A percentile compares a stretch with the other conserved stretches of the same genome.
Evolutionary conservation across 495 filamentous ascomycete genomes (phyloP).

Genomic region (Penicillium manginii): DNA sequence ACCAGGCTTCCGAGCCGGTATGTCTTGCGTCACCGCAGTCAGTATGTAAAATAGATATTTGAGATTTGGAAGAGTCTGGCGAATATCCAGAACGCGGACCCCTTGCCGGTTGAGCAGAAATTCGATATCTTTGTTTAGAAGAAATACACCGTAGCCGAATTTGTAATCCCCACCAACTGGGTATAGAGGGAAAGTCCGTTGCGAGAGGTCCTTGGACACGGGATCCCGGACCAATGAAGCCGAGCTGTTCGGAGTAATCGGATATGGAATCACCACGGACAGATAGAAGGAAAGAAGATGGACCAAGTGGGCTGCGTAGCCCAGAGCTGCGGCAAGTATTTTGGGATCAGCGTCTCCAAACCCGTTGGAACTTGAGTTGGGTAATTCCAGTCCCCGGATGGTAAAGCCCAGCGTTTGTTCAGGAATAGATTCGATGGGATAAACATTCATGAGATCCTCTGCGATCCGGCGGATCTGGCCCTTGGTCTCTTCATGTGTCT

Average conservation of each 20-base stretch:
- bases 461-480: constrained; percentile 86
- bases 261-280: constrained; percentile 76
- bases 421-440: constrained; percentile 72
- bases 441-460: constrained; percentile 77
- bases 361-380: constrained; percentile 64
- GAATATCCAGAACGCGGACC: constrained; percentile 78
- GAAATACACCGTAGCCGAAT: constrained; percentile 93
- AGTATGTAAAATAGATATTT: constrained; percentile 91
- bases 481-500: constrained; percentile 64
- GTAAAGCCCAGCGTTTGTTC: constrained; percentile 71
- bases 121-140: constrained; percentile 94
- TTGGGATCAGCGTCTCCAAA: constrained; percentile 67
- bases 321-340: constrained; percentile 77
- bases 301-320: constrained; percentile 76
- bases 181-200: constrained; percentile 80
- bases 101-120: constrained; percentile 75
- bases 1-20: constrained; percentile 77
- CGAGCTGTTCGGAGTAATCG: constrained; percentile 70
- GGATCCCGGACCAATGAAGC: constrained; percentile 79
- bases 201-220: constrained; percentile 67
- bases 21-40: constrained; percentile 73
- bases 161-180: constrained; percentile 77
- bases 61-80: constrained; percentile 89
- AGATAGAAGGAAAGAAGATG: constrained; percentile 84
- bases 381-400: constrained; percentile 73